Conservation (phyloP, 2,329 filamentous ascomycete genomes). For the Penicillium frequentans region DNA sequence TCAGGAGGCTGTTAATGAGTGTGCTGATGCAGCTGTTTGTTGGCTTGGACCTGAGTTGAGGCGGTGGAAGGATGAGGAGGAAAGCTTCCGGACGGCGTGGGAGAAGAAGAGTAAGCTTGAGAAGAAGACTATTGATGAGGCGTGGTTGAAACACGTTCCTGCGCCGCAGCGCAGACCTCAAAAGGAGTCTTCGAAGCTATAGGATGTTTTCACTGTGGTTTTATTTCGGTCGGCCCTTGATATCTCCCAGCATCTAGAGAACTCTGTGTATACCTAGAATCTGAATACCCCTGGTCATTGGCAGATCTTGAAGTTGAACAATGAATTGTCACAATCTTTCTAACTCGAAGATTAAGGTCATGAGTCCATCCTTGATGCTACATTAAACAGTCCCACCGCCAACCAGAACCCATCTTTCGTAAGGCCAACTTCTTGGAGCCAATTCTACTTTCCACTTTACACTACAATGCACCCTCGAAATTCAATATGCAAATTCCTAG, state of each 20-base stretch:
- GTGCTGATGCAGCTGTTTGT: conserved; percentile 59
- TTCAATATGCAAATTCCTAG: no score
- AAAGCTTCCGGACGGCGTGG: conserved; percentile 57
- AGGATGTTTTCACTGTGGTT: background rate
- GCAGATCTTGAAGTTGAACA: background rate
- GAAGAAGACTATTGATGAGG: conserved; percentile 58
- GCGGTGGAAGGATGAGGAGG: conserved; percentile 59
- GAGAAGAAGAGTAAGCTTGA: conserved; percentile 49
- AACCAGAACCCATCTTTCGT: no score
- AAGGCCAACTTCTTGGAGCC: no score
- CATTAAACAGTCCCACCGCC: no score
- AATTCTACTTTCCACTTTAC: no score
- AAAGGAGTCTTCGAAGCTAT: conserved; percentile 11
- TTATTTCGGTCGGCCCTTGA: no score
- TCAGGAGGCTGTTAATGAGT: conserved; percentile 71
- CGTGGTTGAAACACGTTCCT: conserved; percentile 50
- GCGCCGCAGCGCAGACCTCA: conserved; percentile 25
- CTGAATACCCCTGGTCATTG: background rate
- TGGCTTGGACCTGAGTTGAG: conserved; percentile 61
- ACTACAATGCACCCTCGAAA: no score
- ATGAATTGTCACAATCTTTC: background rate
- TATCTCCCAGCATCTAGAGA: no score
- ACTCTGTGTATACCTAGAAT: background rate
- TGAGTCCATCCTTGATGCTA: no score
- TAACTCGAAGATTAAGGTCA: background rate